Evolutionary conservation across 2,329 filamentous ascomycete genomes (phyloP), one percentile per base, ranked within the genome.

Genomic region (Daldinia sp.): DNA sequence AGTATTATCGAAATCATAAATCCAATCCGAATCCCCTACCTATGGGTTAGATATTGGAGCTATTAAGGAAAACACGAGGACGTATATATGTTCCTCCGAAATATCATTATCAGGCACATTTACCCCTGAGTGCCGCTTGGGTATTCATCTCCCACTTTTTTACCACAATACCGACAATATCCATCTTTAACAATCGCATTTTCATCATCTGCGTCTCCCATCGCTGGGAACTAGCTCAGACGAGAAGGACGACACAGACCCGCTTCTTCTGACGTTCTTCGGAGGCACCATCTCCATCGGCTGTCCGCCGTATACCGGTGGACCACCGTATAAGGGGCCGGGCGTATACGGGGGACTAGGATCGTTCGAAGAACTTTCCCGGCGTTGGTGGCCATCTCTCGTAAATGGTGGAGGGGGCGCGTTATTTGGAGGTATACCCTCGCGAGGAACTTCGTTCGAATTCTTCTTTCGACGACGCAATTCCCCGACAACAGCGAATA

Each of bases 401-500:
- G 15, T 23, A 34, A 27, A 34, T 3, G 34, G 4, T 4, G 41
- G 13, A 13, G 53, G 5, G 15, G 17, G 48, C 23, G 34, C 29
- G 7, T 23, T 5, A 3, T 34, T 34, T 1, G 47, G 48, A 9
- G 37, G 23, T 2, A 41, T 13, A 13, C 19, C 9, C 5, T 30
- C 13, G 11, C 4, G 48, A 48, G 4, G 52, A 41, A 21, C 15
- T 2, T 19, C 13, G 8, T 15, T 34, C n/a, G n/a, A n/a, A 13
- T 10, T 4, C 9, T 64, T 21, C n/a, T 63, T 59, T 15, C 66
- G 39, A n/a, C 74, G 70, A 17, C 70, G 69, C 2, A 70, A 29
- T 69, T 79, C 78, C 9, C 71, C 69, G 9, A 70, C 30, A 0
- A 79, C 19, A 0, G 78, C 76, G 1, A 74, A 53, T 0, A 71